Evolutionary conservation across 1,284 basidiomycete genomes (phyloP).

Genomic region (Peniophora sp.): DNA sequence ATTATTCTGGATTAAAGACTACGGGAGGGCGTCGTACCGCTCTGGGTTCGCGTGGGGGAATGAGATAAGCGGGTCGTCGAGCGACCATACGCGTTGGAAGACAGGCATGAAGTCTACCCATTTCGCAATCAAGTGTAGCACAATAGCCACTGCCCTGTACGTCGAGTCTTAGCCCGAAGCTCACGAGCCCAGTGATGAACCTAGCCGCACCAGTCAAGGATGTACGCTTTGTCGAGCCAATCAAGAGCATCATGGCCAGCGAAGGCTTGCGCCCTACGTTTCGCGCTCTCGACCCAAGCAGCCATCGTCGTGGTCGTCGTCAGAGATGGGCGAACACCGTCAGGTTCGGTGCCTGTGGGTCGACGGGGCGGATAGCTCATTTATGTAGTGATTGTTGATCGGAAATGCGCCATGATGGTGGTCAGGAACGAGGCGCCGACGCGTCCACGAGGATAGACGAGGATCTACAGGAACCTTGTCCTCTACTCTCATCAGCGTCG

Average conservation of each 20-base stretch:
- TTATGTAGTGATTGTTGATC: too few relatives aligned
- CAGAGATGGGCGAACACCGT: constrained; percentile 4
- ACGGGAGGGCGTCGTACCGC: constrained; percentile 31
- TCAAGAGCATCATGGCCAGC: constrained; percentile 32
- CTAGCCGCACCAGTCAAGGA: constrained; percentile 26
- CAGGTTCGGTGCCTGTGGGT: too few relatives aligned
- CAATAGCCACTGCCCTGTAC: constrained; percentile 33
- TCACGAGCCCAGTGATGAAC: background rate
- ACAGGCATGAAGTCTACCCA: constrained; percentile 32
- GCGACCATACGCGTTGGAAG: constrained; percentile 45
- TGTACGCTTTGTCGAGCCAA: constrained; percentile 35
- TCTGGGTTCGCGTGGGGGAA: constrained; percentile 37
- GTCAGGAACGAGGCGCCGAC: too few relatives aligned
- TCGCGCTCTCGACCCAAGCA: background rate
- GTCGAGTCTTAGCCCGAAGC: background rate
- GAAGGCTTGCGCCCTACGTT: constrained; percentile 12
- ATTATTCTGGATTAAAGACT: background rate
- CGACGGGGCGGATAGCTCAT: too few relatives aligned
- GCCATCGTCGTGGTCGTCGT: constrained; percentile 7
- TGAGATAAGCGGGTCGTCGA: constrained; percentile 43
- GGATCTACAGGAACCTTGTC: too few relatives aligned
- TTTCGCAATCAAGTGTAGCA: constrained; percentile 37
- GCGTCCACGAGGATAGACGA: too few relatives aligned
- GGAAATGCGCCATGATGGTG: too few relatives aligned
- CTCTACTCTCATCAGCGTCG: too few relatives aligned